Evolutionary conservation across 768 basidiomycete species (phyloP).

Genomic region (Amanita inopinata): DNA sequence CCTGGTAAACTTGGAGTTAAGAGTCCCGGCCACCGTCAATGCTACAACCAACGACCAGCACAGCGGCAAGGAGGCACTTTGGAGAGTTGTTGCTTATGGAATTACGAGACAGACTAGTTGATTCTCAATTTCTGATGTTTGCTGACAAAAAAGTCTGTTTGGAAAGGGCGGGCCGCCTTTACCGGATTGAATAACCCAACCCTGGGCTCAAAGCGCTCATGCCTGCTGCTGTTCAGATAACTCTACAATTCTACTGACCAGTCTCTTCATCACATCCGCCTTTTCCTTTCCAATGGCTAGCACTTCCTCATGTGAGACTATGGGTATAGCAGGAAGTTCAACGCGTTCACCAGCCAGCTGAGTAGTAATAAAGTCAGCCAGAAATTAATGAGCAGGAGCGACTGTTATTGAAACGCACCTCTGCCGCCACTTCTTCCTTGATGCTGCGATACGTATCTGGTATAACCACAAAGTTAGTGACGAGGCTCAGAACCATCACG

Average conservation of each 20-base stretch:
- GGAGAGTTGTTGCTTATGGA: too few relatives aligned
- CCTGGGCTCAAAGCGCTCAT: not conserved
- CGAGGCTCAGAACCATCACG: conserved; percentile 72
- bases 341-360: conserved; percentile 55
- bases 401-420: conserved; percentile 34
- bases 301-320: conserved; percentile 77
- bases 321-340: conserved; percentile 27
- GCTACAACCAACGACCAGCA: not conserved
- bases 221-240: conserved; percentile 10
- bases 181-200: not conserved
- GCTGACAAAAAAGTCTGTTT: too few relatives aligned
- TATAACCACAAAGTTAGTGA: conserved; percentile 80
- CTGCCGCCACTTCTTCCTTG: conserved; percentile 65
- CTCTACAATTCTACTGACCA: conserved; percentile 60
- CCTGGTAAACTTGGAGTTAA: not conserved
- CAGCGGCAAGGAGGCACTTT: too few relatives aligned
- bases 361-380: conserved; percentile 4
- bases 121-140: too few relatives aligned
- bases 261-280: conserved; percentile 57
- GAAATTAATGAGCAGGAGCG: not conserved
- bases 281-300: conserved; percentile 54
- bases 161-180: not conserved
- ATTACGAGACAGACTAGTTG: too few relatives aligned
- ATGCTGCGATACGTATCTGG: conserved; percentile 58
- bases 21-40: not conserved